Conservation (phyloP, 768 basidiomycete genomes). For the Pisolithus microcarpus region DNA sequence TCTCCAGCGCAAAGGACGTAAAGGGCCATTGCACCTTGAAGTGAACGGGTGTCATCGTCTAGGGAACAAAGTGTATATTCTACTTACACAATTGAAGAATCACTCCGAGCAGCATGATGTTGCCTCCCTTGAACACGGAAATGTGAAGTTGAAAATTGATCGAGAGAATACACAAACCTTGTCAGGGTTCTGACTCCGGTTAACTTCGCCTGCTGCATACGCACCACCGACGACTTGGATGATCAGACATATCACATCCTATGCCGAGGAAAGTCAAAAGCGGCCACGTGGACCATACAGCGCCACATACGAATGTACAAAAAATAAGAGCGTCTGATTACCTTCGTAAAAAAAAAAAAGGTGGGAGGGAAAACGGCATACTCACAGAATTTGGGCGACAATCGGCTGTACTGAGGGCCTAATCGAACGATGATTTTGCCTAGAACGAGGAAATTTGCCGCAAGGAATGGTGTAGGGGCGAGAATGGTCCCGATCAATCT, state of each 20-base stretch:
- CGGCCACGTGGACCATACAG: background rate
- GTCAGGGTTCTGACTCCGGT: constrained; percentile 15
- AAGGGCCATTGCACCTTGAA: constrained; percentile 34
- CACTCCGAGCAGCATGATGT: constrained; percentile 60
- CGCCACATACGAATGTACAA: constrained; percentile 5
- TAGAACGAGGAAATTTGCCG: constrained; percentile 50
- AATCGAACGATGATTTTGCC: constrained; percentile 37
- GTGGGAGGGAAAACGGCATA: background rate
- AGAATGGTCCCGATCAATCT: constrained; percentile 39
- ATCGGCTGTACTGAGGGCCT: constrained; percentile 44
- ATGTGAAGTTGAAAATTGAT: background rate
- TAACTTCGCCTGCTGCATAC: constrained; percentile 35
- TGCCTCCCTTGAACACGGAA: constrained; percentile 30
- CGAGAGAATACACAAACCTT: constrained; percentile 2
- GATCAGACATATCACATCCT: constrained; percentile 33
- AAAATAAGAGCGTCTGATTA: constrained; percentile 9
- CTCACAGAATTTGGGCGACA: constrained; percentile 29
- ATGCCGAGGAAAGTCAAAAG: background rate
- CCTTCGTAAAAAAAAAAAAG: background rate
- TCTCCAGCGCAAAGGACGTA: constrained; percentile 38
- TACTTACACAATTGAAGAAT: constrained; percentile 46
- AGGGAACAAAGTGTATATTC: constrained; percentile 9
- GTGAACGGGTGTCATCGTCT: background rate
- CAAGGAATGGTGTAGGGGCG: constrained; percentile 51
- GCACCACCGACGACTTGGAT: constrained; percentile 38